phyloP scores from a whole-genome alignment of 148 eudicot genomes.

The Suaeda aralocaspica region DNA sequence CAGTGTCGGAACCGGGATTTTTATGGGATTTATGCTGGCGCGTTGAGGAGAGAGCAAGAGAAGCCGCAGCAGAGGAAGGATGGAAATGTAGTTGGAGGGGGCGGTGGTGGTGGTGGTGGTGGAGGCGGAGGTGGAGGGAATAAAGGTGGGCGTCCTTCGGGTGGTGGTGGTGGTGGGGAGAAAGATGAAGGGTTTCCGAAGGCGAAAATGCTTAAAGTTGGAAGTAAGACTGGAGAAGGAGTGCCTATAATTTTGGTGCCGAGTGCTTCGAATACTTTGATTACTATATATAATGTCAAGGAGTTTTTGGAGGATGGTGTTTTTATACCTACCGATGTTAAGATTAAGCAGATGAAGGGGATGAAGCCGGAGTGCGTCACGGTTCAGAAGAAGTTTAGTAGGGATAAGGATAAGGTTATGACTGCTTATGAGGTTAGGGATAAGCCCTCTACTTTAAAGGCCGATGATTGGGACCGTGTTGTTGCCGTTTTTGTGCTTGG shows the following conservation, averaged over 20 bases:
- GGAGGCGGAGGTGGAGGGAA: constrained; percentile 30
- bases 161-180: constrained; percentile 38
- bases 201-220: constrained; percentile 55
- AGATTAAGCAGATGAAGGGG: constrained; percentile 82
- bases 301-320: constrained; percentile 97
- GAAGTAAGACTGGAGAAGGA: constrained; percentile 75
- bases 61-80: constrained; percentile 80
- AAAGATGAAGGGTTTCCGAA: constrained; percentile 36
- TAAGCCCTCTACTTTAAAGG: constrained; percentile 78
- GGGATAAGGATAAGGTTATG: constrained; percentile 71
- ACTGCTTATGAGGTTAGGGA: constrained; percentile 94
- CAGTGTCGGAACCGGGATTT: constrained; percentile 62
- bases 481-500: constrained; percentile 91
- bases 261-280: constrained; percentile 76
- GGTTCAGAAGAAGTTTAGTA: constrained; percentile 94
- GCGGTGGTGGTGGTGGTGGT: constrained; percentile 24
- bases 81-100: constrained; percentile 17
- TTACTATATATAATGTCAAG: constrained; percentile 91
- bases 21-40: constrained; percentile 42
- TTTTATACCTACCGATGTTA: constrained; percentile 74
- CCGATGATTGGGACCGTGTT: constrained; percentile 95
- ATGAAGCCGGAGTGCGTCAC: constrained; percentile 91
- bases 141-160: constrained; percentile 31
- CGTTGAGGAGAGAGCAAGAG: constrained; percentile 73
- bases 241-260: constrained; percentile 95